Percentiles rank a stretch among this genome's conserved stretches.
These are phyloP conservation scores for Dactylellina leptospora DNA, from an alignment of 2,329 filamentous ascomycete genomes.

Conservation along the genomic window DNA sequence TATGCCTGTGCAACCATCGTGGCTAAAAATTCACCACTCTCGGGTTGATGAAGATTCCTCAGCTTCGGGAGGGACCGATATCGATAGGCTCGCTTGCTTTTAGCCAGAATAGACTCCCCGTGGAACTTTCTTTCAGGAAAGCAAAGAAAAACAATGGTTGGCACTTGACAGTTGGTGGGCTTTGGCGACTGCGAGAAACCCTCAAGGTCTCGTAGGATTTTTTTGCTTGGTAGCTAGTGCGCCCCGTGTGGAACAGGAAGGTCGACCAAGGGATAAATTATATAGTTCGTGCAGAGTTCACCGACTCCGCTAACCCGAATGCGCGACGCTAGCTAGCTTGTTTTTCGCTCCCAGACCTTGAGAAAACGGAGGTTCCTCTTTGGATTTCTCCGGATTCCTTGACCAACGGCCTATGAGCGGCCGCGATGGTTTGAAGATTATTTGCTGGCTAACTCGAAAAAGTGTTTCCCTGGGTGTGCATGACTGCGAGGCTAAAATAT, in stretches of 20 bases:
- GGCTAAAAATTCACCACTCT: too few species aligned
- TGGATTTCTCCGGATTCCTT: background rate
- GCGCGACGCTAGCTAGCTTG: background rate
- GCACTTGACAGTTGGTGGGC: slow-evolving; percentile 24
- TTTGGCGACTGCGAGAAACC: slow-evolving; percentile 7
- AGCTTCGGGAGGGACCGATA: background rate
- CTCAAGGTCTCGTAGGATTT: too few species aligned
- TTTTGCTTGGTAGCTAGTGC: too few species aligned
- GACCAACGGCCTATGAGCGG: background rate
- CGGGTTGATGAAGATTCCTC: too few species aligned
- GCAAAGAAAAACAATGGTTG: background rate
- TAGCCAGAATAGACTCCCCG: background rate
- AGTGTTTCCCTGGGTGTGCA: slow-evolving; percentile 7
- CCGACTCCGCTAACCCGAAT: slow-evolving; percentile 11
- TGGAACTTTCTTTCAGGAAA: background rate
- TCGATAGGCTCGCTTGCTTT: background rate
- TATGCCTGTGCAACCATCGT: too few species aligned
- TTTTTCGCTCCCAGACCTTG: background rate
- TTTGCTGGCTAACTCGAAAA: slow-evolving; percentile 11
- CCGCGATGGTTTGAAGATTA: too few species aligned
- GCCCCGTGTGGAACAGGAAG: slow-evolving; percentile 19
- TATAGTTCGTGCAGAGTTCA: background rate
- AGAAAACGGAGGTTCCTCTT: too few species aligned
- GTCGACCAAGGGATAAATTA: background rate
- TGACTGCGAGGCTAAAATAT: slow-evolving; percentile 35